A percentile compares a stretch with the other conserved stretches of the same genome.
Conservation (phyloP, 345 rosid species). For the Laguncularia racemosa region DNA sequence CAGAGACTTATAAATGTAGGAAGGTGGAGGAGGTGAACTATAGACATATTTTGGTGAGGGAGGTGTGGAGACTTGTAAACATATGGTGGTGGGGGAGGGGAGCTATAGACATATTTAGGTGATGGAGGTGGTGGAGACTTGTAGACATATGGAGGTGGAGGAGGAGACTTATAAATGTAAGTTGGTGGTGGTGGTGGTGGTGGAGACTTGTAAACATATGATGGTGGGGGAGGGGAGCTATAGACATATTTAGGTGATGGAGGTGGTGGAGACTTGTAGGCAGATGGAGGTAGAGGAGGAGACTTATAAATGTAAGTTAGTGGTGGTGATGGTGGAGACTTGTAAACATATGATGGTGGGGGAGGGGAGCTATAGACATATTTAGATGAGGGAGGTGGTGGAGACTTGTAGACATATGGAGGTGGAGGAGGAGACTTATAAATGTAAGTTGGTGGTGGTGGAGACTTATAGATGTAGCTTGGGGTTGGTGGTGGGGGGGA, state of each 20-base stretch:
- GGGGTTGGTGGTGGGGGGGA: slow-evolving; percentile 1
- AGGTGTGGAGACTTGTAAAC: slow-evolving; percentile 19
- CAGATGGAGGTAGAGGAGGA: too few relatives aligned
- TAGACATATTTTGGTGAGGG: slow-evolving; percentile 11
- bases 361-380: too few relatives aligned
- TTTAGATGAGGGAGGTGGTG: too few relatives aligned
- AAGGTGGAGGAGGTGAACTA: slow-evolving; percentile 8
- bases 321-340: slow-evolving; percentile 13
- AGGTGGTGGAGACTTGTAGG: too few relatives aligned
- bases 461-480: too few relatives aligned
- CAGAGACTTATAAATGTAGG: slow-evolving; percentile 13
- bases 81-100: too few relatives aligned
- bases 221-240: too few relatives aligned
- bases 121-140: slow-evolving; percentile 25
- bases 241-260: too few relatives aligned
- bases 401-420: too few relatives aligned
- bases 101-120: too few relatives aligned
- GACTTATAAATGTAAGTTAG: slow-evolving; percentile 5
- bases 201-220: slow-evolving; percentile 20
- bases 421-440: slow-evolving; percentile 11
- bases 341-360: slow-evolving; percentile 13
- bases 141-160: slow-evolving; percentile 11
- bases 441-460: too few relatives aligned
- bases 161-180: slow-evolving; percentile 3
- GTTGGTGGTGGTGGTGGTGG: slow-evolving; percentile 19